A percentile compares a stretch with the other conserved stretches of the same genome.
Evolutionary conservation across 345 rosid genomes (phyloP).

Genomic region (thale cress (Arabidopsis thaliana)): TAIR10.1 NC_003074.8:2080001-2080500

Average conservation of each 20-base stretch:
- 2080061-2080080: conserved; percentile 97
- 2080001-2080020: conserved; percentile 94
- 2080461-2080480: conserved; percentile 98
- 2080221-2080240: conserved; percentile 99
- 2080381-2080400: conserved; percentile 99
- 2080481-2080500: conserved; percentile 57
- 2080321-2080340: not conserved
- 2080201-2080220: conserved; percentile 94
- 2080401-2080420: conserved; percentile 93
- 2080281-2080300: conserved; percentile 2
- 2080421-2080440: conserved; percentile 90
- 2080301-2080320: conserved; percentile 1
- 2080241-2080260: conserved; percentile 95
- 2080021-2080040: conserved; percentile 98
- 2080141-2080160: conserved; percentile 24
- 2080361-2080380: conserved; percentile 88
- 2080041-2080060: conserved; percentile 98
- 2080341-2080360: conserved; percentile 61
- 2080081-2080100: conserved; percentile 32
- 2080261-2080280: conserved; percentile 73
- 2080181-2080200: conserved; percentile 99
- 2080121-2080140: not conserved
- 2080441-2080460: conserved; percentile 97
- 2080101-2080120: conserved; percentile 3
- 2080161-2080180: conserved; percentile 97